phyloP scores from a whole-genome alignment of 768 basidiomycete species.

The Tremella yokohamensis region DNA sequence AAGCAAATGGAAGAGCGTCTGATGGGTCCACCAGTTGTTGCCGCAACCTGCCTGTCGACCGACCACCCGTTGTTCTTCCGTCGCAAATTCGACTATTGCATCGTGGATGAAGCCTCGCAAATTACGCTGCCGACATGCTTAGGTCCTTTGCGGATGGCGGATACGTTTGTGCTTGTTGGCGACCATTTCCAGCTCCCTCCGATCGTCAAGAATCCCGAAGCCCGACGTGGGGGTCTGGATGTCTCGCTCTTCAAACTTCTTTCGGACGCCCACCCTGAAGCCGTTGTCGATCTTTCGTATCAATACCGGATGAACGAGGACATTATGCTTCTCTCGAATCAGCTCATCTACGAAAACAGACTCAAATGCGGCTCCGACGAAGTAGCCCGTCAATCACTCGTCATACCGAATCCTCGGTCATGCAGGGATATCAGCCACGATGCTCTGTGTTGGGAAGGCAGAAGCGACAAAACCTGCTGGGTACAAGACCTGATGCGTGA shows the following conservation, averaged over 20 bases:
- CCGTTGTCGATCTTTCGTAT: slow-evolving; percentile 76
- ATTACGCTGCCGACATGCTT: slow-evolving; percentile 93
- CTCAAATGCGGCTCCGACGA: slow-evolving; percentile 72
- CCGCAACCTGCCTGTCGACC: slow-evolving; percentile 88
- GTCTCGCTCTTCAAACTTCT: slow-evolving; percentile 83
- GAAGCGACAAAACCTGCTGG: slow-evolving; percentile 62
- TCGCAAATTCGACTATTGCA: slow-evolving; percentile 89
- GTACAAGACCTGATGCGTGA: slow-evolving; percentile 62
- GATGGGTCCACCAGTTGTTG: slow-evolving; percentile 86
- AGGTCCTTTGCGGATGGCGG: slow-evolving; percentile 84
- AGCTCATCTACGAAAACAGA: slow-evolving; percentile 73
- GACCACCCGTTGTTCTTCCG: slow-evolving; percentile 85
- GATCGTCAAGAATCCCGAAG: slow-evolving; percentile 73
- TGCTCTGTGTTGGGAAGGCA: neutral
- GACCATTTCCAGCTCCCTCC: slow-evolving; percentile 98
- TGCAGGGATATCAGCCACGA: slow-evolving; percentile 16
- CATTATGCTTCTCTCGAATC: slow-evolving; percentile 87
- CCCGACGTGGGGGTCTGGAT: slow-evolving; percentile 81
- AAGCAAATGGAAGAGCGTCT: slow-evolving; percentile 77
- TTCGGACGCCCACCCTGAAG: slow-evolving; percentile 77
- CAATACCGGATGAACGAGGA: slow-evolving; percentile 98
- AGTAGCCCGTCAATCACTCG: slow-evolving; percentile 63
- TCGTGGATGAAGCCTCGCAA: slow-evolving; percentile 97
- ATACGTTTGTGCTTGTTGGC: slow-evolving; percentile 89
- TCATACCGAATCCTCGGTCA: slow-evolving; percentile 57